Evolutionary conservation across 805 yeast genomes (phyloP).

Genomic region (Yarrowia bubula): DNA sequence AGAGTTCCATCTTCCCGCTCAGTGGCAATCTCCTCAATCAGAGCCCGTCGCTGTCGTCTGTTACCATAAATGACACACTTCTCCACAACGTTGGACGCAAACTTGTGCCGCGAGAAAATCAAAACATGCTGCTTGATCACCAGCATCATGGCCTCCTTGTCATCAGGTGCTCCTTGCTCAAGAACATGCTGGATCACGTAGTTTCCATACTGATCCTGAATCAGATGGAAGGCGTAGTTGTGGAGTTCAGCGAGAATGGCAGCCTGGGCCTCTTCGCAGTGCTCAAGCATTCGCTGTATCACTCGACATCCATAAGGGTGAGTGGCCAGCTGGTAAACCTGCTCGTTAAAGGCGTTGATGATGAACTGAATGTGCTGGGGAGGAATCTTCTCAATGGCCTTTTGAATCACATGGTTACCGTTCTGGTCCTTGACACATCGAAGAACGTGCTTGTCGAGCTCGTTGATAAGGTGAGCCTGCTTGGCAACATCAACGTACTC

Average conservation of each 20-base stretch:
- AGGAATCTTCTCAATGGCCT: slow-evolving; percentile 84
- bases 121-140: slow-evolving; percentile 73
- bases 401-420: slow-evolving; percentile 97
- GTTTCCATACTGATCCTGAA: slow-evolving; percentile 96
- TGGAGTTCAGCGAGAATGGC: slow-evolving; percentile 69
- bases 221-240: slow-evolving; percentile 66
- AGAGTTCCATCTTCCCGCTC: slow-evolving; percentile 35
- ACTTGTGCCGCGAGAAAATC: slow-evolving; percentile 88
- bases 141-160: slow-evolving; percentile 59
- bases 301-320: slow-evolving; percentile 99
- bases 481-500: slow-evolving; percentile 65
- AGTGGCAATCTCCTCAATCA: slow-evolving; percentile 58
- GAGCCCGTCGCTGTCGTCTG: slow-evolving; percentile 55
- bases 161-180: slow-evolving; percentile 65
- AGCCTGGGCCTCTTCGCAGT: slow-evolving; percentile 64
- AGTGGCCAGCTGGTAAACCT: slow-evolving; percentile 80
- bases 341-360: slow-evolving; percentile 57
- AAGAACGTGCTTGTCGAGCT: slow-evolving; percentile 60
- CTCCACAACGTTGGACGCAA: slow-evolving; percentile 97
- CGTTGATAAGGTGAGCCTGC: slow-evolving; percentile 66
- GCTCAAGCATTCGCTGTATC: slow-evolving; percentile 86
- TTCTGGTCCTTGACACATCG: slow-evolving; percentile 89
- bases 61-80: slow-evolving; percentile 80
- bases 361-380: slow-evolving; percentile 67
- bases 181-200: slow-evolving; percentile 95